phyloP scores from a whole-genome alignment of 2,329 filamentous ascomycete genomes.

The Macrophomina tecta region DNA sequence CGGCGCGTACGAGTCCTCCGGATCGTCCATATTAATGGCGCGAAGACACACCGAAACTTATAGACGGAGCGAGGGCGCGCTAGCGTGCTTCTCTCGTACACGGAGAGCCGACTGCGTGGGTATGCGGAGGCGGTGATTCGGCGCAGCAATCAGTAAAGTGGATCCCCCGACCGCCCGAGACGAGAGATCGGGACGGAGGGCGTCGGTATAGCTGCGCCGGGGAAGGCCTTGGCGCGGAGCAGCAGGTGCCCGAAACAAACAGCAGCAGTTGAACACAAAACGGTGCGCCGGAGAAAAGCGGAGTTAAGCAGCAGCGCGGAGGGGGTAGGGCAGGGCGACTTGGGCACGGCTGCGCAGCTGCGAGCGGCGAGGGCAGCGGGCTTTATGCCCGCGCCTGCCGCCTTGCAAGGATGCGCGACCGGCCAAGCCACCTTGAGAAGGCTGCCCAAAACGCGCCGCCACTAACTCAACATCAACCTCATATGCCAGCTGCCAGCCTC shows the following conservation, averaged over 20 bases:
- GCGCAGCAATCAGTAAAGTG: constrained; percentile 3
- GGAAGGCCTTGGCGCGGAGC: constrained; percentile 14
- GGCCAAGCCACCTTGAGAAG: constrained; percentile 16
- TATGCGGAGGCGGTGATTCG: constrained; percentile 24
- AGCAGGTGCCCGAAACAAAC: neutral
- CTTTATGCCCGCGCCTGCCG: constrained; percentile 24
- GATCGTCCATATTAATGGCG: constrained; percentile 15
- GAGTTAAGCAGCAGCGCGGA: constrained; percentile 18
- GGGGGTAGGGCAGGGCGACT: constrained; percentile 6
- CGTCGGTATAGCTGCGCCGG: constrained; percentile 24
- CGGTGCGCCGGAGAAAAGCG: neutral
- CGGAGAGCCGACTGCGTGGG: constrained; percentile 18
- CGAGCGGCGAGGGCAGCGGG: constrained; percentile 12
- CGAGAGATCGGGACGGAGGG: constrained; percentile 21
- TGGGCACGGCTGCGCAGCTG: constrained; percentile 20
- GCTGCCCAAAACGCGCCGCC: constrained; percentile 1
- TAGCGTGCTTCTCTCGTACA: constrained; percentile 4
- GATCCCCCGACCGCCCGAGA: constrained; percentile 22
- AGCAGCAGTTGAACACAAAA: neutral
- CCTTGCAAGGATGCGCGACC: constrained; percentile 18
- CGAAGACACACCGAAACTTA: constrained; percentile 22
- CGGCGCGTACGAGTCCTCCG: constrained; percentile 28
- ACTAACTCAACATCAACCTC: constrained; percentile 10
- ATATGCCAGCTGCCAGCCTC: neutral
- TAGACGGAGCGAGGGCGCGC: constrained; percentile 26